phyloP scores from a whole-genome alignment of 306 rosid species.

The Fagus sylvatica region DNA sequence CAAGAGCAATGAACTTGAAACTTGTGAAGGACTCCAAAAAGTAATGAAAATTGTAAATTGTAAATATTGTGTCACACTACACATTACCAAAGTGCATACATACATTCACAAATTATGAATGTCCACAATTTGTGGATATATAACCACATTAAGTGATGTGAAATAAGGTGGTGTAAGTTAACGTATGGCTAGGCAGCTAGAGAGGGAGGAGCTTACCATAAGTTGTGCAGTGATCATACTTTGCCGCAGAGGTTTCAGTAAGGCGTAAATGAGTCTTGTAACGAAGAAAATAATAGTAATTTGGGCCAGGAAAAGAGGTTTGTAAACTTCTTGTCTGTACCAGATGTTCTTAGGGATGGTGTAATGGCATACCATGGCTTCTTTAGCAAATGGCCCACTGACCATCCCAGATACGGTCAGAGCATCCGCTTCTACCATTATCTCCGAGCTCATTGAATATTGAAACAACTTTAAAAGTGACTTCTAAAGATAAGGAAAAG shows the following conservation, averaged over 20 bases:
- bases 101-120: no score
- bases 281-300: neutral
- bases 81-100: no score
- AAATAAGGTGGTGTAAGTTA: neutral
- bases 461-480: neutral
- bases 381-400: neutral
- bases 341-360: no score
- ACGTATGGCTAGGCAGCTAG: neutral
- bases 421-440: neutral
- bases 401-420: neutral
- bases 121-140: no score
- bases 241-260: slow-evolving; percentile 11
- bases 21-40: no score
- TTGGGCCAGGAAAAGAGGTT: neutral
- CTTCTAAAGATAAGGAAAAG: no score
- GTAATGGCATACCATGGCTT: neutral
- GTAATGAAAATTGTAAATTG: no score
- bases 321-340: no score
- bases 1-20: no score
- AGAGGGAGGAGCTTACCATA: neutral
- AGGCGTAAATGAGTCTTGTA: neutral
- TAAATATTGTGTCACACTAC: no score
- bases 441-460: neutral
- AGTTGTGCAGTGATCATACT: slow-evolving; percentile 1
- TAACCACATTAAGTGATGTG: no score